A percentile compares a stretch with the other conserved stretches of the same genome.
These are phyloP conservation scores for Paramecium sexaurelia DNA, from an alignment of 73 alveolate species.

Conservation along the genomic window DNA sequence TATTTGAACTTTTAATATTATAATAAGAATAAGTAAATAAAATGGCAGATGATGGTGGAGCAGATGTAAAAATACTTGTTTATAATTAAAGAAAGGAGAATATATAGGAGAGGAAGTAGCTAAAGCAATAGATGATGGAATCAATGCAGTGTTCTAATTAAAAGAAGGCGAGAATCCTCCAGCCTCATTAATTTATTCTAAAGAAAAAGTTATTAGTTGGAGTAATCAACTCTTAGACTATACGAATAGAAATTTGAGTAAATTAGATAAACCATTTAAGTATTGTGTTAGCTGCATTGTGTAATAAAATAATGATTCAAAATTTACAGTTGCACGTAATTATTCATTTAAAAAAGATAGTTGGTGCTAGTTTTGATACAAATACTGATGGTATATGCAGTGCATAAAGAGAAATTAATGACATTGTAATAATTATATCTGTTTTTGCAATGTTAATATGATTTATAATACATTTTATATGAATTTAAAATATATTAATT, in stretches of 20 bases:
- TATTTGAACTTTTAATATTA: neutral
- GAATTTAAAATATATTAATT: neutral
- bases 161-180: slow-evolving; percentile 62
- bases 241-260: slow-evolving; percentile 75
- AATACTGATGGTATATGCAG: slow-evolving; percentile 63
- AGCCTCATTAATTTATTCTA: slow-evolving; percentile 69
- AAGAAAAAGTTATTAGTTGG: slow-evolving; percentile 82
- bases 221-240: slow-evolving; percentile 77
- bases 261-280: slow-evolving; percentile 75
- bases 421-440: slow-evolving; percentile 68
- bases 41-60: slow-evolving; percentile 48
- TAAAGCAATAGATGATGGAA: slow-evolving; percentile 61
- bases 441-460: slow-evolving; percentile 81
- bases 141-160: slow-evolving; percentile 51
- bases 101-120: slow-evolving; percentile 61
- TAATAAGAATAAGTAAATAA: neutral
- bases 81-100: slow-evolving; percentile 21
- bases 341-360: neutral
- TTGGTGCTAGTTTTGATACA: slow-evolving; percentile 40
- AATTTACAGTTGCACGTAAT: slow-evolving; percentile 60
- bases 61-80: neutral
- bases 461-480: neutral
- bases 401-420: slow-evolving; percentile 56
- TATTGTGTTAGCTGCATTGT: slow-evolving; percentile 79
- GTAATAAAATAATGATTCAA: slow-evolving; percentile 74